phyloP scores from a whole-genome alignment of 345 rosid genomes.

The Citrus inodora region DNA sequence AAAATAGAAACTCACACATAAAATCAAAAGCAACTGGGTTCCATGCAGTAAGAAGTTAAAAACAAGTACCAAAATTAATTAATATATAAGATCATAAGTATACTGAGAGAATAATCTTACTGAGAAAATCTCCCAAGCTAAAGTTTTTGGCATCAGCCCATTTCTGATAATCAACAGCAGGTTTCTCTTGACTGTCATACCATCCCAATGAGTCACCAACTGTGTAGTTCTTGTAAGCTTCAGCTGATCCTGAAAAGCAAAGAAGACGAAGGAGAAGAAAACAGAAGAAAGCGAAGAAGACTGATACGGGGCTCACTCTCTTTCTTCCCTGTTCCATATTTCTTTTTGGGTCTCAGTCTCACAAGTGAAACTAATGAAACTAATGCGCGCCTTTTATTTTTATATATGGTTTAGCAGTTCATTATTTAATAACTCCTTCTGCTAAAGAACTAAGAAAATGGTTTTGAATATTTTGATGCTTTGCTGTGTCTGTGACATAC shows the following conservation, averaged over 20 bases:
- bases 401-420: too few species aligned
- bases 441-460: too few species aligned
- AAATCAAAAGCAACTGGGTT: neutral
- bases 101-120: slow-evolving; percentile 34
- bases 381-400: neutral
- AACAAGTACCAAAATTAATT: neutral
- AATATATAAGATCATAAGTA: neutral
- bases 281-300: slow-evolving; percentile 6
- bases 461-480: too few species aligned
- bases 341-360: slow-evolving; percentile 4
- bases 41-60: neutral
- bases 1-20: neutral
- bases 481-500: too few species aligned
- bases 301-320: neutral
- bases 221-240: slow-evolving; percentile 81
- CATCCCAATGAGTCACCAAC: slow-evolving; percentile 84
- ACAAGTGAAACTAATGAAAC: neutral
- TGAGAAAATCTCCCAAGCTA: slow-evolving; percentile 88
- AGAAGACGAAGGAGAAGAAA: slow-evolving; percentile 1
- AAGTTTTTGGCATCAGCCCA: slow-evolving; percentile 76
- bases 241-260: slow-evolving; percentile 28
- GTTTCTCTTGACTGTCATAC: slow-evolving; percentile 51
- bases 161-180: slow-evolving; percentile 64
- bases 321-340: slow-evolving; percentile 19
- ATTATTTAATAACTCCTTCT: too few species aligned